Percentiles rank a stretch among this genome's conserved stretches.
These are phyloP conservation scores for Zymoseptoria pseudotritici DNA, from an alignment of 2,329 filamentous ascomycete species.

Conservation along the genomic window DNA sequence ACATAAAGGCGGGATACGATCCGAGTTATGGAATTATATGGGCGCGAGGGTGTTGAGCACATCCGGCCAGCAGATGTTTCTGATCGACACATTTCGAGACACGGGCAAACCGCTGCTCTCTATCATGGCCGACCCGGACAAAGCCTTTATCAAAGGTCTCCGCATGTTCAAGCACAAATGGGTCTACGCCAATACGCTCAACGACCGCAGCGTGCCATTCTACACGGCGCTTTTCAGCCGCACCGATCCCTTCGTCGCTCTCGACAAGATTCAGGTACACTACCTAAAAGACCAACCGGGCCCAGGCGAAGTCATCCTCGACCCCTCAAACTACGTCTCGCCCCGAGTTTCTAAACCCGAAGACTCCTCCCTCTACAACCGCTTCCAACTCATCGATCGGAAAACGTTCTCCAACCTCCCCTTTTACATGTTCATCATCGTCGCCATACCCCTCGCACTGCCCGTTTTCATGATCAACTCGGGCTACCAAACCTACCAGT, in stretches of 20 bases:
- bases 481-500: conserved; percentile 67
- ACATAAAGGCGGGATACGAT: conserved; percentile 36
- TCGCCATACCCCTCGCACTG: conserved; percentile 69
- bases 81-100: conserved; percentile 75
- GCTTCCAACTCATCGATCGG: conserved; percentile 16
- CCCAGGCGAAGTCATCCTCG: conserved; percentile 64
- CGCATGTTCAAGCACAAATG: conserved; percentile 67
- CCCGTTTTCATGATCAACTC: conserved; percentile 68
- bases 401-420: conserved; percentile 50
- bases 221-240: conserved; percentile 75
- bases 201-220: conserved; percentile 73
- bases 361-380: conserved; percentile 14
- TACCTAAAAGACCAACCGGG: conserved; percentile 64
- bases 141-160: conserved; percentile 77
- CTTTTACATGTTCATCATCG: conserved; percentile 54
- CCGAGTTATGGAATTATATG: conserved; percentile 62
- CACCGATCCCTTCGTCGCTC: conserved; percentile 67
- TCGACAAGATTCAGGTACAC: conserved; percentile 61
- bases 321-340: conserved; percentile 55
- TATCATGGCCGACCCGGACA: conserved; percentile 72
- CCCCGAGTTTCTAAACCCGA: conserved; percentile 21
- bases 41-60: conserved; percentile 73
- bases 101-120: conserved; percentile 74
- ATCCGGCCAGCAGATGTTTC: conserved; percentile 81
- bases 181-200: conserved; percentile 79